These are phyloP conservation scores for Russula abietina DNA, from an alignment of 768 basidiomycete genomes.

Conservation along the genomic window DNA sequence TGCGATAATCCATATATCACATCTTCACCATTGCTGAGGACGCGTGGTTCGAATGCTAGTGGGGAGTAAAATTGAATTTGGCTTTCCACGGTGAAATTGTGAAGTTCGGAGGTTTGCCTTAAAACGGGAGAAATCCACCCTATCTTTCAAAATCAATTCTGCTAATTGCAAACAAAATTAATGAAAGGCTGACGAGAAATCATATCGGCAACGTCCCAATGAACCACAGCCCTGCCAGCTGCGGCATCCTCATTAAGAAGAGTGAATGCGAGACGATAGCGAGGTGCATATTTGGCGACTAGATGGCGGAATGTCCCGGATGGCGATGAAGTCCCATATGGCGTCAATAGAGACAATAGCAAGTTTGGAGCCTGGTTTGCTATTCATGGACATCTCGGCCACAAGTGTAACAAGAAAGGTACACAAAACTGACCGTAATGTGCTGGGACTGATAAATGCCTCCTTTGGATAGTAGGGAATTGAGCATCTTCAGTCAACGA, in stretches of 20 bases:
- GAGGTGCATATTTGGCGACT: conserved; percentile 69
- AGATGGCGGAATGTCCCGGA: conserved; percentile 41
- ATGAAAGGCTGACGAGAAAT: conserved; percentile 49
- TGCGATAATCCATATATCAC: conserved; percentile 54
- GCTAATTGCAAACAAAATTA: not conserved
- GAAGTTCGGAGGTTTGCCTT: conserved; percentile 52
- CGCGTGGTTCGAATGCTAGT: conserved; percentile 65
- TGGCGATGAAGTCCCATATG: conserved; percentile 39
- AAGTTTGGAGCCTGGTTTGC: conserved; percentile 29
- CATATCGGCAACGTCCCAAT: conserved; percentile 70
- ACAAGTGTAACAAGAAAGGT: not conserved
- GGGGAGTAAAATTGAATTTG: conserved; percentile 92
- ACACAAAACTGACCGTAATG: conserved; percentile 14
- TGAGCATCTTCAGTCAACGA: conserved; percentile 8
- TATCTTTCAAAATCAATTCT: conserved; percentile 32
- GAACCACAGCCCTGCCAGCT: conserved; percentile 47
- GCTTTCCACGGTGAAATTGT: conserved; percentile 92
- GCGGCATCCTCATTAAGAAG: conserved; percentile 87
- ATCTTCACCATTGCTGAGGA: conserved; percentile 32
- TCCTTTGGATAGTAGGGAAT: conserved; percentile 10
- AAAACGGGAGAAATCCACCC: conserved; percentile 67
- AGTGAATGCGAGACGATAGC: conserved; percentile 86
- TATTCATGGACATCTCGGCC: conserved; percentile 7
- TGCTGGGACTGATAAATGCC: conserved; percentile 20
- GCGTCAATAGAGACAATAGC: conserved; percentile 37